Percentiles rank a stretch among this genome's conserved stretches.
These are phyloP conservation scores for Puccinia novopanici DNA, from an alignment of 1,284 basidiomycete species.

Conservation along the genomic window DNA sequence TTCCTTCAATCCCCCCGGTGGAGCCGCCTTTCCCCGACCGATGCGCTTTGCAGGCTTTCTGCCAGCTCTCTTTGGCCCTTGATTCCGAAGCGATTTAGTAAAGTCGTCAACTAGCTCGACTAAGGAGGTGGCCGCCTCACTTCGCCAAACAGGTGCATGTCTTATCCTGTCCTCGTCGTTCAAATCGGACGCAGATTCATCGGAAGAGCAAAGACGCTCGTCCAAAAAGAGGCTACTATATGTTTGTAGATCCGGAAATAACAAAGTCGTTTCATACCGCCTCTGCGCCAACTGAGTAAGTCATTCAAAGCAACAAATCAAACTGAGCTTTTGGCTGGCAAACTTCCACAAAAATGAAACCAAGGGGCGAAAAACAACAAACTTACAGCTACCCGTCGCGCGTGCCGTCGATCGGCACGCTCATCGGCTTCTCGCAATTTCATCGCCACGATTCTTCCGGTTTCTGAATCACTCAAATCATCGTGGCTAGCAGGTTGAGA, in stretches of 20 bases:
- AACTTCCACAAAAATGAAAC: background rate
- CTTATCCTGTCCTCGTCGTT: background rate
- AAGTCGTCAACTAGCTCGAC: background rate
- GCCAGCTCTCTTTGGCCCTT: background rate
- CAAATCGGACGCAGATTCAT: background rate
- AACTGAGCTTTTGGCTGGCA: too few species aligned
- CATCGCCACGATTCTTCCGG: background rate
- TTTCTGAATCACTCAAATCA: background rate
- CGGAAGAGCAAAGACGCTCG: constrained; percentile 1
- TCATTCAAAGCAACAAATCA: background rate
- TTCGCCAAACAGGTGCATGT: constrained; percentile 21
- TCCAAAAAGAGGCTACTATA: constrained; percentile 11
- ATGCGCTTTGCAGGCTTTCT: constrained; percentile 1
- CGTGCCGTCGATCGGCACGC: background rate
- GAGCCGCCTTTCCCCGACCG: background rate
- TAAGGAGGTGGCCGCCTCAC: background rate
- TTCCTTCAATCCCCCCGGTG: background rate
- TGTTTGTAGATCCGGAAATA: background rate
- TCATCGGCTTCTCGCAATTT: constrained; percentile 3
- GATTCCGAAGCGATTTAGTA: background rate
- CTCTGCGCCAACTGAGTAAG: constrained; percentile 7
- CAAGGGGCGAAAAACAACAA: background rate
- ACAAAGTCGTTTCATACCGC: background rate
- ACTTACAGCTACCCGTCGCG: constrained; percentile 10
- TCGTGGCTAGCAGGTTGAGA: background rate